Conservation (phyloP, 306 rosid genomes). For the Glycyrrhiza uralensis region DNA sequence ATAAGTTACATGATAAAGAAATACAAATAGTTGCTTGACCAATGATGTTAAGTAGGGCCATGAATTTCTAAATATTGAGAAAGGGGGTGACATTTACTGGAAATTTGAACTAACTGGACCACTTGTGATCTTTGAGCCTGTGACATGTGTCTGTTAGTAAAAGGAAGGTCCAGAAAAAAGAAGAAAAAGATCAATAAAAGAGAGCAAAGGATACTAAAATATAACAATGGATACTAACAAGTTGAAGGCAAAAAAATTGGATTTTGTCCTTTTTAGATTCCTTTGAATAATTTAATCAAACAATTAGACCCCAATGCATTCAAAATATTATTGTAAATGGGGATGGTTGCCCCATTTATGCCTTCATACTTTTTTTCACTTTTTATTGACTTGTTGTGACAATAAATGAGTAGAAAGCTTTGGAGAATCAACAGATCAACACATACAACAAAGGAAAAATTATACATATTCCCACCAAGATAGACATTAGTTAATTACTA, state of each 20-base stretch:
- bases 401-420: neutral
- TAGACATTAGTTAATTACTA: neutral
- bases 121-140: neutral
- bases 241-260: neutral
- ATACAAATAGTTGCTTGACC: neutral
- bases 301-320: neutral
- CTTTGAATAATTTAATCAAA: slow-evolving; percentile 19
- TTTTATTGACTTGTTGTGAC: neutral
- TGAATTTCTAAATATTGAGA: neutral
- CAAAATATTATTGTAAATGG: neutral
- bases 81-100: slow-evolving; percentile 14
- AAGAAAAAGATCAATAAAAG: neutral
- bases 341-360: neutral
- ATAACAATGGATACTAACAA: neutral
- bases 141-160: slow-evolving; percentile 10
- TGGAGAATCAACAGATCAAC: neutral
- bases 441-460: neutral
- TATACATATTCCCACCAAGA: neutral
- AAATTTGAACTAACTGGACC: slow-evolving; percentile 16
- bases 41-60: slow-evolving; percentile 21
- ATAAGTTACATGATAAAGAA: neutral
- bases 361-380: neutral
- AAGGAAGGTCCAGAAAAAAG: neutral
- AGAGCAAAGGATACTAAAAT: neutral
- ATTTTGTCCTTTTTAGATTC: slow-evolving; percentile 10